Evolutionary conservation across 176 grass and related monocot species (phyloP).

Genomic region (Oryza officinalis): DNA sequence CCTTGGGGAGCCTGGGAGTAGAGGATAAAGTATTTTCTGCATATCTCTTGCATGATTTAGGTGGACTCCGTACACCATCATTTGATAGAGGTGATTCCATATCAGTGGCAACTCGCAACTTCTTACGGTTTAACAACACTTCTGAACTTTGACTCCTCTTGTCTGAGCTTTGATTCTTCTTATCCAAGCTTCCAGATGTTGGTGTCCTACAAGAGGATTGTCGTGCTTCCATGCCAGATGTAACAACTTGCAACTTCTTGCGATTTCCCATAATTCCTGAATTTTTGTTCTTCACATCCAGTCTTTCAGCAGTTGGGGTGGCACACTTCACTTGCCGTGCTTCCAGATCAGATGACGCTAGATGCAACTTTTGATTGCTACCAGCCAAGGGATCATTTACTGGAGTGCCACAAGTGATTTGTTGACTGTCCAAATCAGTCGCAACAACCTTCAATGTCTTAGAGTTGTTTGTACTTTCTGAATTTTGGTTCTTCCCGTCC

Average conservation of each 20-base stretch:
- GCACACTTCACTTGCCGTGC: slow-evolving; percentile 25
- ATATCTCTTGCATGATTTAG: slow-evolving; percentile 51
- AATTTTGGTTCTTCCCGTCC: slow-evolving; percentile 48
- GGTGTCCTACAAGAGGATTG: slow-evolving; percentile 31
- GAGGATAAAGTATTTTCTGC: slow-evolving; percentile 31
- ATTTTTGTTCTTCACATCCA: slow-evolving; percentile 47
- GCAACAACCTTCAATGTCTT: slow-evolving; percentile 44
- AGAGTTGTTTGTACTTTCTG: slow-evolving; percentile 39
- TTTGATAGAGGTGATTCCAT: slow-evolving; percentile 43
- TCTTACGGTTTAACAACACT: slow-evolving; percentile 45
- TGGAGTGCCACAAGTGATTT: slow-evolving; percentile 29
- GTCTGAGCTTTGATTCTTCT: slow-evolving; percentile 41
- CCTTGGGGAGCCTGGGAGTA: slow-evolving; percentile 42
- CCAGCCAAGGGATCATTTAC: slow-evolving; percentile 32
- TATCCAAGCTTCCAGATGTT: slow-evolving; percentile 28
- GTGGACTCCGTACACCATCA: slow-evolving; percentile 48
- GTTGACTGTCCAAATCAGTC: slow-evolving; percentile 31
- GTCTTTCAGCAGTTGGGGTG: slow-evolving; percentile 40
- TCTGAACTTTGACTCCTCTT: slow-evolving; percentile 51
- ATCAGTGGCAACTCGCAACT: slow-evolving; percentile 51
- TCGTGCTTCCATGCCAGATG: slow-evolving; percentile 30
- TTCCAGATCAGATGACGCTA: slow-evolving; percentile 30
- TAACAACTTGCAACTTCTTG: slow-evolving; percentile 46
- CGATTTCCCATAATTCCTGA: slow-evolving; percentile 31
- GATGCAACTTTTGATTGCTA: slow-evolving; percentile 37